Percentiles rank a stretch among this genome's conserved stretches.
These are phyloP conservation scores for Mortierella sp. DNA, from an alignment of 371 early-diverging fungal species.

Conservation along the genomic window DNA sequence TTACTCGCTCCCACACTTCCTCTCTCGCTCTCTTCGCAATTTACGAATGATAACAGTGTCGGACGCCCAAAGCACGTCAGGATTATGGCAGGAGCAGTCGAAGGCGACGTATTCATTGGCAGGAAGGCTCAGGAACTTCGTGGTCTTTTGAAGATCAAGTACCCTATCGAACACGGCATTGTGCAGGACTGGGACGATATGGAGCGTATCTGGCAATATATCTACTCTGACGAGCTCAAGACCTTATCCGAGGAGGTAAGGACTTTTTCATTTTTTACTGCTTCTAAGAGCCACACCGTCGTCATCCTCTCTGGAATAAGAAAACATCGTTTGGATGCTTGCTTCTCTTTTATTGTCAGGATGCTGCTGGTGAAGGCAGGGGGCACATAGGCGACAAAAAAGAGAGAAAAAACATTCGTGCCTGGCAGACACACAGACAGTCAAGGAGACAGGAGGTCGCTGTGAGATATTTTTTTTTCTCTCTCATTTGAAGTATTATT, in stretches of 20 bases:
- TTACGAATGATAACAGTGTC: conserved; percentile 88
- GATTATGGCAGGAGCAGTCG: conserved; percentile 99
- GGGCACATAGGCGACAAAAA: neutral
- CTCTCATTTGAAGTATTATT: neutral
- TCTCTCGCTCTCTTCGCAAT: conserved; percentile 10
- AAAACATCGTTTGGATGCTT: neutral
- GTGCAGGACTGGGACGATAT: conserved; percentile 99
- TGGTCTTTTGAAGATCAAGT: conserved; percentile 99
- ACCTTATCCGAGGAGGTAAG: conserved; percentile 93
- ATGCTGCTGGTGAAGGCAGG: neutral
- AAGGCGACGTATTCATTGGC: conserved; percentile 99
- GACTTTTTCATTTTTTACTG: neutral
- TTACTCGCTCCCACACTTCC: neutral
- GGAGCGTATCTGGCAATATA: conserved; percentile 99
- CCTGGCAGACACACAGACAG: neutral
- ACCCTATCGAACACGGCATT: conserved; percentile 99
- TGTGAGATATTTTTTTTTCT: neutral
- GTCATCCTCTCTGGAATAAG: neutral
- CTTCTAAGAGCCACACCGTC: neutral
- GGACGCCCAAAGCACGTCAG: conserved; percentile 99
- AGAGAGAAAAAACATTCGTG: neutral
- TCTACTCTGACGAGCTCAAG: conserved; percentile 97
- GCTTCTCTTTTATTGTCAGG: neutral
- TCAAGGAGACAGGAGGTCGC: conserved; percentile 1
- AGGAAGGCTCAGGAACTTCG: conserved; percentile 99